Base-by-base conservation (phyloP, 2,329 filamentous ascomycete genomes). In the Trichoderma breve region DNA sequence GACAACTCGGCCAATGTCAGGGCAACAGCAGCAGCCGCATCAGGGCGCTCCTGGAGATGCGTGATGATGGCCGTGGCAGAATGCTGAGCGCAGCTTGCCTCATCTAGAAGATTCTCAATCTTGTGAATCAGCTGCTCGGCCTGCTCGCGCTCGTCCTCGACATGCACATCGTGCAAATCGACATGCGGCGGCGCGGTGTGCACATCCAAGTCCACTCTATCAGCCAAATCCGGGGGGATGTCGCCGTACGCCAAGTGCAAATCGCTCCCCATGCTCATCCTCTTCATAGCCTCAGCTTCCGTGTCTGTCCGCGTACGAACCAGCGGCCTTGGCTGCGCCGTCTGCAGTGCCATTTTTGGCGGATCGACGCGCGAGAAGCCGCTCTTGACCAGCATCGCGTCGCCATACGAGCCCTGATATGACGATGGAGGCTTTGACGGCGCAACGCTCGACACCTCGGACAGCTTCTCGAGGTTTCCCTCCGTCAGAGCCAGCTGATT, bases 171-270 rank as follows among this genome's bases (percentile, higher is more conserved):
- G n/a, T 3, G 51, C 14, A 60, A 34, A 14, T 84, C 82, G 47
- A 92, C 86, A 53, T 88, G 83, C 77, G 74, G 83, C 77, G 74
- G 78, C 28, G 82, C 82, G 6, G 82, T 82, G 26, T 69, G 53
- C 57, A 21, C 36, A 73, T 86, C 85, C 60, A 86, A 78, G 78
- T 88, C 83, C 77, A 84, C 76, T 76, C 84, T 79, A 81, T 82
- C 69, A 78, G 83, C 79, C 82, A 93, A 82, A 76, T 94, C 89
- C 71, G 93, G 90, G 1, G 92, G 93, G 0, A 96, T 85, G 67
- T 93, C 91, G 73, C 95, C 95, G 77, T 98, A 98, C 8, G 95
- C 95, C 8, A 98, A 86, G 79, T 97, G 88, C 93, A 97, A 94
- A 78, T 98, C 95, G 76, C 97, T 90, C 70, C 90, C 85, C 76